phyloP scores from a whole-genome alignment of 225 moss, liverwort and hornwort species.

The Bryoerythrophyllum caledonicum region DNA sequence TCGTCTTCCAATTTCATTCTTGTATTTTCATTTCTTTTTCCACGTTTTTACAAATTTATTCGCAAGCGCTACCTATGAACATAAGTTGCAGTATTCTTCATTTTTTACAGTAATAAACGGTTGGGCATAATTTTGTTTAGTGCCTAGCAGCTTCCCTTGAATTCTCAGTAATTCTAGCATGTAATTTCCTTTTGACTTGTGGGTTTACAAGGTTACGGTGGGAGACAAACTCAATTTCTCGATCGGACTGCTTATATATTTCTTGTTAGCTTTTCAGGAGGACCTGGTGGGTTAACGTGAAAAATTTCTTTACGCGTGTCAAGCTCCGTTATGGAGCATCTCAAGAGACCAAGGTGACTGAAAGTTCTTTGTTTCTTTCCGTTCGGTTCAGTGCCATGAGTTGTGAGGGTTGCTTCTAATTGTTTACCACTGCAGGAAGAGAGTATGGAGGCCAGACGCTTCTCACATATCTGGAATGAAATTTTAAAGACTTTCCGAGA shows the following conservation, averaged over 20 bases:
- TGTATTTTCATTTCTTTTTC: neutral
- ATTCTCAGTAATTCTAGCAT: constrained; percentile 9
- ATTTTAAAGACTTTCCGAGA: constrained; percentile 86
- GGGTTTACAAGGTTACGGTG: constrained; percentile 4
- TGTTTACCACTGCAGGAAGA: constrained; percentile 52
- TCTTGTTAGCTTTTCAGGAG: constrained; percentile 39
- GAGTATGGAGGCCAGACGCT: constrained; percentile 66
- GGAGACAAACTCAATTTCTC: neutral
- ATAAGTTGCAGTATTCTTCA: neutral
- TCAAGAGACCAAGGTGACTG: constrained; percentile 48
- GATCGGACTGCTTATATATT: constrained; percentile 18
- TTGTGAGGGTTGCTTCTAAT: constrained; percentile 17
- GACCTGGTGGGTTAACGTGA: constrained; percentile 72
- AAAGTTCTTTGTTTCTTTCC: constrained; percentile 4
- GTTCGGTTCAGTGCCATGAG: constrained; percentile 9
- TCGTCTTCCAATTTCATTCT: constrained; percentile 16
- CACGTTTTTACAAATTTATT: constrained; percentile 3
- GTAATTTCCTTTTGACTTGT: constrained; percentile 3
- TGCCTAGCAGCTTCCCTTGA: neutral
- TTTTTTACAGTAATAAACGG: constrained; percentile 6
- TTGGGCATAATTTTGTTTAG: neutral
- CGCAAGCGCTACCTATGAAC: neutral
- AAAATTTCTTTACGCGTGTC: constrained; percentile 63
- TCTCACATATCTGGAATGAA: constrained; percentile 90
- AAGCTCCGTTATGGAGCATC: constrained; percentile 70